phyloP scores from a whole-genome alignment of 2,329 filamentous ascomycete species.

The Aureobasidium sp. region DNA sequence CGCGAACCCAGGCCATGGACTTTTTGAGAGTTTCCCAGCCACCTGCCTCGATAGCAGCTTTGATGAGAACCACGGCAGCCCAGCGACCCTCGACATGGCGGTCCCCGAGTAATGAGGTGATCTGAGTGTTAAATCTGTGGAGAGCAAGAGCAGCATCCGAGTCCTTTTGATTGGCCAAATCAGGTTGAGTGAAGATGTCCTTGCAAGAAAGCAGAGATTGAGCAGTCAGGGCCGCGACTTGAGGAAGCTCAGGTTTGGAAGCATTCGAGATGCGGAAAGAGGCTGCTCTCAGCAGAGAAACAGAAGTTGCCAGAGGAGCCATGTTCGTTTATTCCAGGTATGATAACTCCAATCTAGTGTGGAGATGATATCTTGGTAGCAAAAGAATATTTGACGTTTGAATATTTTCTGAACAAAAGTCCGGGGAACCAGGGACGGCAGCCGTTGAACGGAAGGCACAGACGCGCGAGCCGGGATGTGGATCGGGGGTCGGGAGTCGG shows the following conservation, averaged over 20 bases:
- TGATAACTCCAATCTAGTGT: background rate
- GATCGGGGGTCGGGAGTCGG: slow-evolving; percentile 4
- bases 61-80: slow-evolving; percentile 80
- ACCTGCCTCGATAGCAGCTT: slow-evolving; percentile 83
- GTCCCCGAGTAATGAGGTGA: slow-evolving; percentile 82
- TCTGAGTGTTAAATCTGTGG: slow-evolving; percentile 83
- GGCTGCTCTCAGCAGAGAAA: slow-evolving; percentile 64
- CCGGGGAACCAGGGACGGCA: slow-evolving; percentile 4
- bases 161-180: slow-evolving; percentile 63
- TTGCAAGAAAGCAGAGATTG: slow-evolving; percentile 60
- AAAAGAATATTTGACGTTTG: background rate
- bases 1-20: slow-evolving; percentile 78
- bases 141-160: slow-evolving; percentile 75
- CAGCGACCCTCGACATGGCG: slow-evolving; percentile 79
- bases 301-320: slow-evolving; percentile 18
- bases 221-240: slow-evolving; percentile 74
- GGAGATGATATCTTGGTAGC: background rate
- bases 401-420: slow-evolving; percentile 13
- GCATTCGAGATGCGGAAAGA: slow-evolving; percentile 77
- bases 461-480: background rate
- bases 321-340: background rate
- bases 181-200: slow-evolving; percentile 68
- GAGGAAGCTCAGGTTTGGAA: slow-evolving; percentile 76
- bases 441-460: slow-evolving; percentile 4
- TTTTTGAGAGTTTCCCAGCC: slow-evolving; percentile 84